These are phyloP conservation scores for Rhizopogon salebrosus DNA, from an alignment of 768 basidiomycete genomes.

Conservation along the genomic window DNA sequence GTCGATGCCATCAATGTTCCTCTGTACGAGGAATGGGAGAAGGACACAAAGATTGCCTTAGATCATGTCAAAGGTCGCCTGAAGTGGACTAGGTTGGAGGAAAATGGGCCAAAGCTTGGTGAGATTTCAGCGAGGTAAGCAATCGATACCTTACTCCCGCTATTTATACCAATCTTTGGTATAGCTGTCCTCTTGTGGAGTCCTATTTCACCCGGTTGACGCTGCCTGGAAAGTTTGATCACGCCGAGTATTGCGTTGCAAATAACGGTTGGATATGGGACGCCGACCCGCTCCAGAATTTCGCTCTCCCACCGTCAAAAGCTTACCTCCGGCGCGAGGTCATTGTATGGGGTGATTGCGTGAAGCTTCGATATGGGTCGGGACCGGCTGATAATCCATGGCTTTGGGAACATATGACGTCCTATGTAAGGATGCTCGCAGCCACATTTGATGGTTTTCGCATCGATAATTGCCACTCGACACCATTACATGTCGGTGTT, in stretches of 20 bases:
- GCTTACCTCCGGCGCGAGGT: slow-evolving; percentile 94
- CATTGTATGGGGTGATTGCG: slow-evolving; percentile 97
- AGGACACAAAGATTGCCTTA: slow-evolving; percentile 70
- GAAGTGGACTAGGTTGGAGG: slow-evolving; percentile 77
- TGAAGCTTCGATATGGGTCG: slow-evolving; percentile 92
- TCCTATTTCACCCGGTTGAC: slow-evolving; percentile 85
- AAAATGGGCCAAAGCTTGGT: slow-evolving; percentile 78
- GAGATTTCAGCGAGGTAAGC: slow-evolving; percentile 52
- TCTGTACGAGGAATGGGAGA: slow-evolving; percentile 82
- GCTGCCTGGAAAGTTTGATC: slow-evolving; percentile 47
- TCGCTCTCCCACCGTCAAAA: slow-evolving; percentile 88
- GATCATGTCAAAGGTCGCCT: slow-evolving; percentile 72
- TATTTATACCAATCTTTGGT: slow-evolving; percentile 6
- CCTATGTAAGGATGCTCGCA: slow-evolving; percentile 80
- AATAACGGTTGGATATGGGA: slow-evolving; percentile 99
- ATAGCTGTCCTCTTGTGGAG: slow-evolving; percentile 82
- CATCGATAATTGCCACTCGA: slow-evolving; percentile 98
- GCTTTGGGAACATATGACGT: slow-evolving; percentile 89
- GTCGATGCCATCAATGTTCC: slow-evolving; percentile 87
- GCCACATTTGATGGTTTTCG: slow-evolving; percentile 90
- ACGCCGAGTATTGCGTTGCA: slow-evolving; percentile 69
- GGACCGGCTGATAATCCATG: slow-evolving; percentile 81
- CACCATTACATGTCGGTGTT: slow-evolving; percentile 95
- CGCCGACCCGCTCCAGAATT: slow-evolving; percentile 91
- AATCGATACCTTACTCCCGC: not conserved